Base-by-base conservation (phyloP, 495 filamentous ascomycete genomes). In the Podospora pseudopauciseta region DNA sequence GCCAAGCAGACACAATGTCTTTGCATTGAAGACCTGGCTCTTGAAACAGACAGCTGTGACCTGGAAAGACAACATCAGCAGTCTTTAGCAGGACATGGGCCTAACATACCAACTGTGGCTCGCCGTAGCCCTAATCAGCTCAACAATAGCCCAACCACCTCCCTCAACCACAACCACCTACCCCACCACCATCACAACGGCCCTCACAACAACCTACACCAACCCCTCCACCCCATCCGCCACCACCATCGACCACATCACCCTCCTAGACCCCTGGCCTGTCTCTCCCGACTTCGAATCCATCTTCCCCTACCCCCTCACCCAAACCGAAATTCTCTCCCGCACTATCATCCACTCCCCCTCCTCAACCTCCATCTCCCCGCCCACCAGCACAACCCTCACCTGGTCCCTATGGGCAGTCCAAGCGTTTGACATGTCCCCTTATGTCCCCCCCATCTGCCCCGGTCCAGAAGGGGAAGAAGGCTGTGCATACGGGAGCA, bases 381-480 rank as follows among this genome's bases (percentile, higher is more conserved):
- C 39, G 9, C 39, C 39, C 13, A 11, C 39, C 39, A 68, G 63
- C 54, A 30, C 56, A 18, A 65, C 62, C 0, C 20, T 66, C 23
- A 68, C 64, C 16, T 73, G 28, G 16, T 23, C 67, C 7, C 18
- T 71, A 19, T 73, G 71, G 71, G 49, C 55, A 2, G 32, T 65
- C 28, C 53, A 32, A 11, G 60, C 57, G 20, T 71, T 73, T 23
- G 71, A 73, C 44, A 71, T 73, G 71, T 68, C 66, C 39, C 72
- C 73, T 64, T 80, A 82, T 15, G 54, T 72, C 18, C 67, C 62
- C 57, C 80, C 70, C 1, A 65, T 66, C 18, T 76, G 73, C 19
- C 70, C 68, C 28, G 71, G 65, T 15, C 76, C 79, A 11, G 76
- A 70, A 18, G 80, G 63, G 71, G 39, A 49, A 49, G 39, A 49